Evolutionary conservation across 75 land plant genomes (phyloP).

Genomic region (Sequoiadendron giganteum): DNA sequence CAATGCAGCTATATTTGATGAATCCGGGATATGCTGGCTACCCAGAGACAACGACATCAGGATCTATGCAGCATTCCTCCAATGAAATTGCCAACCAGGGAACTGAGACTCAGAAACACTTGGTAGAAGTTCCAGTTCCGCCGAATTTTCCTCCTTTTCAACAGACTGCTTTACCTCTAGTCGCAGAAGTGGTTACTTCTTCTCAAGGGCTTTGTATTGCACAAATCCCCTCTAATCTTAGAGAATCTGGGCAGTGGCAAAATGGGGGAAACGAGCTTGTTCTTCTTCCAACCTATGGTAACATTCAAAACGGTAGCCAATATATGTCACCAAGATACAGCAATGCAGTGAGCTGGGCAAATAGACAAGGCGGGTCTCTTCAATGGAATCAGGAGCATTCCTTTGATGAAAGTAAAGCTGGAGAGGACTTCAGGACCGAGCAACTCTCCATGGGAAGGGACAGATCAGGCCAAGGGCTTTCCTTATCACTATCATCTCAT

Average conservation of each 20-base stretch:
- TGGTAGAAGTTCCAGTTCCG: constrained; percentile 22
- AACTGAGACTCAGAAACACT: neutral
- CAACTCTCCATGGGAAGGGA: constrained; percentile 11
- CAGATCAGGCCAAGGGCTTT: constrained; percentile 25
- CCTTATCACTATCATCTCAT: constrained; percentile 25
- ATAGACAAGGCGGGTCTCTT: constrained; percentile 3
- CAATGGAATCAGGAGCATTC: constrained; percentile 8
- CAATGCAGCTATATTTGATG: constrained; percentile 33
- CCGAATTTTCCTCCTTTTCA: constrained; percentile 7
- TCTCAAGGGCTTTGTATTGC: constrained; percentile 10
- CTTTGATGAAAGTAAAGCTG: constrained; percentile 10
- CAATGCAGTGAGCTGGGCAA: neutral
- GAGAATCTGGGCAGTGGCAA: constrained; percentile 13
- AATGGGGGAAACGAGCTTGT: constrained; percentile 17
- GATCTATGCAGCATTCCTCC: constrained; percentile 8
- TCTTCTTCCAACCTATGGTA: constrained; percentile 19
- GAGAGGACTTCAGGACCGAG: neutral
- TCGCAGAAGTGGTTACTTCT: constrained; percentile 7
- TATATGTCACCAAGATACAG: neutral
- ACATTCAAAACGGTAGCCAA: constrained; percentile 11
- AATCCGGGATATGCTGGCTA: constrained; percentile 18
- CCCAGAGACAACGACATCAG: constrained; percentile 15
- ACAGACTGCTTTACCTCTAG: constrained; percentile 4
- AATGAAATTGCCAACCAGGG: constrained; percentile 1
- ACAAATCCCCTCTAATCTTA: constrained; percentile 2